Evolutionary conservation across 768 basidiomycete genomes (phyloP).

Genomic region (Exidia glandulosa): DNA sequence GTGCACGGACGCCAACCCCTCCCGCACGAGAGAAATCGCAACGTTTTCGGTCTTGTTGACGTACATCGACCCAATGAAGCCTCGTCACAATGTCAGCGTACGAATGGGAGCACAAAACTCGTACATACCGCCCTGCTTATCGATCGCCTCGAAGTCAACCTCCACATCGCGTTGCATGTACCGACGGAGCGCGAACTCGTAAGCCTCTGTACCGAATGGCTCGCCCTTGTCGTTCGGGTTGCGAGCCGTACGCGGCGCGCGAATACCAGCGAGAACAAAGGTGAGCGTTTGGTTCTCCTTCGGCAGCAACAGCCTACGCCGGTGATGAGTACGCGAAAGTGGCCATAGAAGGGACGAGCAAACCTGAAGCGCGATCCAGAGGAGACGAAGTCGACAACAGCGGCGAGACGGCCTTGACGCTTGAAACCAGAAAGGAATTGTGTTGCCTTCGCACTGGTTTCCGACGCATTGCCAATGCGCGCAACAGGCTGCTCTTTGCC

Average conservation of each 20-base stretch:
- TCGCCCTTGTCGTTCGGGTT: slow-evolving; percentile 72
- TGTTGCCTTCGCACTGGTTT: slow-evolving; percentile 66
- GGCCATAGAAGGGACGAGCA: slow-evolving; percentile 9
- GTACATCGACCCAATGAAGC: slow-evolving; percentile 86
- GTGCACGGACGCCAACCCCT: slow-evolving; percentile 84
- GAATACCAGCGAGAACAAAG: slow-evolving; percentile 84
- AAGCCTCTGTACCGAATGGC: slow-evolving; percentile 75
- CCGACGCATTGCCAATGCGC: slow-evolving; percentile 82
- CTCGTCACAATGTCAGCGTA: not conserved
- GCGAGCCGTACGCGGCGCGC: slow-evolving; percentile 80
- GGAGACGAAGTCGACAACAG: slow-evolving; percentile 86
- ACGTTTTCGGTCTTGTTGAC: slow-evolving; percentile 79
- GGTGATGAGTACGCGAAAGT: not conserved
- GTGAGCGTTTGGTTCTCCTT: slow-evolving; percentile 92
- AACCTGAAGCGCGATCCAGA: slow-evolving; percentile 94
- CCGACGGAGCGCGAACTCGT: slow-evolving; percentile 63
- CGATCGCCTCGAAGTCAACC: slow-evolving; percentile 78
- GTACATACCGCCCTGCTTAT: slow-evolving; percentile 66
- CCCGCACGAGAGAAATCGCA: slow-evolving; percentile 70
- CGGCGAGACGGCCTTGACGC: slow-evolving; percentile 70
- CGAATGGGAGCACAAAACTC: no score
- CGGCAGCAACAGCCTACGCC: slow-evolving; percentile 59
- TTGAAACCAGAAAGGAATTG: slow-evolving; percentile 90
- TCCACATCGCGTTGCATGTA: slow-evolving; percentile 96
- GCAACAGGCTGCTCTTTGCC: slow-evolving; percentile 77